Conservation (phyloP, 345 rosid genomes). For the Boechera stricta region DNA sequence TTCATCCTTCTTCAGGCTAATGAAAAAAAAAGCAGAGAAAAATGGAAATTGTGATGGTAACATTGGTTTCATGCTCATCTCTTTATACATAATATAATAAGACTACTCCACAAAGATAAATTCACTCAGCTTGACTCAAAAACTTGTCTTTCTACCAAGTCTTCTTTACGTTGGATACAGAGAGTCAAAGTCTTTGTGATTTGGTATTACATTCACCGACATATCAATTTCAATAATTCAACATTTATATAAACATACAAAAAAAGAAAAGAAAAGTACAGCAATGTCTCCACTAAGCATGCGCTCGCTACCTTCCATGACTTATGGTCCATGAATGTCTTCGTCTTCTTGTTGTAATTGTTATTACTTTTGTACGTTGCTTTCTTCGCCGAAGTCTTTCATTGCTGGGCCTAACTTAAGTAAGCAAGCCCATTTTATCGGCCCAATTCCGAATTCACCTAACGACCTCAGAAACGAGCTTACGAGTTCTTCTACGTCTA, state of each 20-base stretch:
- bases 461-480: no score
- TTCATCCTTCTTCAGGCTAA: neutral
- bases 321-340: neutral
- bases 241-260: neutral
- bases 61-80: neutral
- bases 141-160: neutral
- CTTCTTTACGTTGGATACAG: neutral
- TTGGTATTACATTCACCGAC: neutral
- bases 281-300: conserved; percentile 6
- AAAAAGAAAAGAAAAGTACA: neutral
- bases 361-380: neutral
- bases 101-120: neutral
- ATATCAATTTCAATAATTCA: neutral
- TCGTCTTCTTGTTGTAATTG: neutral
- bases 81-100: neutral
- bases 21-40: neutral
- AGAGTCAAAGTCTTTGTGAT: conserved; percentile 10
- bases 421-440: neutral
- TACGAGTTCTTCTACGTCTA: no score
- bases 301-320: conserved; percentile 1
- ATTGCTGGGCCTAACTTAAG: neutral
- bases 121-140: neutral
- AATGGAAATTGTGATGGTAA: neutral
- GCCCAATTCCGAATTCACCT: neutral
- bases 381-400: conserved; percentile 8